Evolutionary conservation across 306 rosid species (phyloP).

Genomic region (Vicia villosa): DNA sequence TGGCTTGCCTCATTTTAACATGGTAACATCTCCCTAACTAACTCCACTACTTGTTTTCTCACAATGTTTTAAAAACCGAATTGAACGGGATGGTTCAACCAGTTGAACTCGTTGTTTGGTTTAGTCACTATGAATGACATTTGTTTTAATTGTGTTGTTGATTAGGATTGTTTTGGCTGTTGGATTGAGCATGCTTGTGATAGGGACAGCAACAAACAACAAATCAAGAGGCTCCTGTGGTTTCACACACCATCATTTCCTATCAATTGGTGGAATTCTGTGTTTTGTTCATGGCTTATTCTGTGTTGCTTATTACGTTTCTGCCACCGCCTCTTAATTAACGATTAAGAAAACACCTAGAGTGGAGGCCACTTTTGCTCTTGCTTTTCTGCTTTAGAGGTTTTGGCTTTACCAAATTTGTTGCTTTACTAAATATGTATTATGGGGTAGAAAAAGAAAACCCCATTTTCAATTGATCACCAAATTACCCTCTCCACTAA

Average conservation of each 20-base stretch:
- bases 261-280: conserved; percentile 88
- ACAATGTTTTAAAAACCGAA: neutral
- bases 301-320: conserved; percentile 71
- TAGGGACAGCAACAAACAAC: conserved; percentile 78
- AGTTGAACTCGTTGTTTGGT: neutral
- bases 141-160: conserved; percentile 16
- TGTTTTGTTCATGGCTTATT: conserved; percentile 90
- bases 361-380: conserved; percentile 32
- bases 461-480: conserved; percentile 16
- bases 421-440: conserved; percentile 35
- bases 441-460: neutral
- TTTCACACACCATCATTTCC: conserved; percentile 87
- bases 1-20: conserved; percentile 78
- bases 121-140: neutral
- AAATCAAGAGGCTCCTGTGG: conserved; percentile 85
- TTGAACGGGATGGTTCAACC: neutral
- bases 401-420: conserved; percentile 29
- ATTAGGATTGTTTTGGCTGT: conserved; percentile 73
- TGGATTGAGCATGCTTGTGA: conserved; percentile 88
- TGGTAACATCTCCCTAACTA: conserved; percentile 59
- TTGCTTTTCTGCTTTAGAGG: conserved; percentile 39
- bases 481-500: neutral
- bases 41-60: neutral
- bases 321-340: conserved; percentile 64
- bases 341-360: conserved; percentile 39